Conservation (phyloP, 129 eudicot species). For the Logfia minima region DNA sequence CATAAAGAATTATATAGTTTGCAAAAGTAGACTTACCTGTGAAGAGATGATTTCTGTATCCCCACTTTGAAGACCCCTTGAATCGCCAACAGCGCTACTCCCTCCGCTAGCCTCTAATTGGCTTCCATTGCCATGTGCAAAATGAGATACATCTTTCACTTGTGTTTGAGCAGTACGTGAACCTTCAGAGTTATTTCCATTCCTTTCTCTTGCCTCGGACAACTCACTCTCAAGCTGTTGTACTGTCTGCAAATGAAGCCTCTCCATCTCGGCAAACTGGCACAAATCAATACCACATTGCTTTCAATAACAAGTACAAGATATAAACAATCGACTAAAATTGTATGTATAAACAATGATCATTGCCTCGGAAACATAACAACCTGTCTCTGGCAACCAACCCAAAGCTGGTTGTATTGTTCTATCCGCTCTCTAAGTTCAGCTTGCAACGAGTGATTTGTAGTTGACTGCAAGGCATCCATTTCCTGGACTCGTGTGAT, state of each 20-base stretch:
- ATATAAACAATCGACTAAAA: background rate
- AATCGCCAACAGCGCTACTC: conserved; percentile 38
- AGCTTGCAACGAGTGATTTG: conserved; percentile 64
- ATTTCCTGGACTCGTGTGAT: conserved; percentile 81
- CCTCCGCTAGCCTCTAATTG: conserved; percentile 56
- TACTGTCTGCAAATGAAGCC: conserved; percentile 61
- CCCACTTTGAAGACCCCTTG: conserved; percentile 50
- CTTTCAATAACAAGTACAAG: background rate
- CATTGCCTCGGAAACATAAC: background rate
- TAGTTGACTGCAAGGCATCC: conserved; percentile 71
- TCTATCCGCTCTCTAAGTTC: conserved; percentile 84
- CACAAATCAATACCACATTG: conserved; percentile 1
- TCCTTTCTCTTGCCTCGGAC: conserved; percentile 74
- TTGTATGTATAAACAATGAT: background rate
- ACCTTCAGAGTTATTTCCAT: conserved; percentile 52
- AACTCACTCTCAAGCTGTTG: conserved; percentile 86
- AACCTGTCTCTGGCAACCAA: conserved; percentile 91
- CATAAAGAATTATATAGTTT: background rate
- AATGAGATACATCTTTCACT: conserved; percentile 50
- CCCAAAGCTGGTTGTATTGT: conserved; percentile 86
- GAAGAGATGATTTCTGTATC: conserved; percentile 47
- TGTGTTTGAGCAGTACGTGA: conserved; percentile 42
- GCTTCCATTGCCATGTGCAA: conserved; percentile 53
- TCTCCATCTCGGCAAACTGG: conserved; percentile 83
- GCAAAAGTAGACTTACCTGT: conserved; percentile 41